Evolutionary conservation across 2,329 filamentous ascomycete species (phyloP), one percentile per base, ranked within the genome.

Genomic region (Colletotrichum cordylinicola): DNA sequence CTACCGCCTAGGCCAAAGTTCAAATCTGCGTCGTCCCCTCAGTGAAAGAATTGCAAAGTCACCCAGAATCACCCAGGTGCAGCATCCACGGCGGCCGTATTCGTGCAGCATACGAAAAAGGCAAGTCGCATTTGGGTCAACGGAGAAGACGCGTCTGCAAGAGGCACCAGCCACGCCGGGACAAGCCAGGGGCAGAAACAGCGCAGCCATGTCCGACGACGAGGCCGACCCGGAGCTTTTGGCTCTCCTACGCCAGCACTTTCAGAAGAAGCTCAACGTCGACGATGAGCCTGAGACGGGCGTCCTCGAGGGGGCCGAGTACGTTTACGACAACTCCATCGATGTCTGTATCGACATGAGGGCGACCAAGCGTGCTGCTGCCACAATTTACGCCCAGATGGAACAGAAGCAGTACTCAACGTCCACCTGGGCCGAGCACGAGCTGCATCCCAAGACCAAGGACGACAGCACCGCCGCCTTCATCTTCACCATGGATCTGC

Each of bases 401-500:
- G 91, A 95, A 83, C 90, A 93, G 83, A 95, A 95, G 82, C 87
- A 89, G 48, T 98, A 98, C 85, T 97, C 95, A 6, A 95, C 95
- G 0, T 91, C 94, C 77, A 94, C 92, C 10, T 99, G 97, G 97
- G 92, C 94, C 16, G 90, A 94, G 80, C 96, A 98, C 84, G 94
- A 97, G 82, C 88, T 99, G 52, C 97, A 99, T 81, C 97, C 97
- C 2, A 94, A 96, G 83, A 81, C 91, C 56, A 95, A 95, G 81
- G 93, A 98, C 82, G 94, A 95, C 81, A 90, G 85, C 67, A 96
- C 95, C 0, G 92, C 98, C 27, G 93, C 95, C 78, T 98, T 99
- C 83, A 96, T 99, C 80, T 98, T 99, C 83, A 95, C 95, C 24
- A 98, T 99, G 95, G 97, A 99, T 83, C 85, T 99, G 33, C 87